Base-by-base conservation (phyloP, 192 early-diverging fungal genomes). In the Powellomyces hirtus region DNA sequence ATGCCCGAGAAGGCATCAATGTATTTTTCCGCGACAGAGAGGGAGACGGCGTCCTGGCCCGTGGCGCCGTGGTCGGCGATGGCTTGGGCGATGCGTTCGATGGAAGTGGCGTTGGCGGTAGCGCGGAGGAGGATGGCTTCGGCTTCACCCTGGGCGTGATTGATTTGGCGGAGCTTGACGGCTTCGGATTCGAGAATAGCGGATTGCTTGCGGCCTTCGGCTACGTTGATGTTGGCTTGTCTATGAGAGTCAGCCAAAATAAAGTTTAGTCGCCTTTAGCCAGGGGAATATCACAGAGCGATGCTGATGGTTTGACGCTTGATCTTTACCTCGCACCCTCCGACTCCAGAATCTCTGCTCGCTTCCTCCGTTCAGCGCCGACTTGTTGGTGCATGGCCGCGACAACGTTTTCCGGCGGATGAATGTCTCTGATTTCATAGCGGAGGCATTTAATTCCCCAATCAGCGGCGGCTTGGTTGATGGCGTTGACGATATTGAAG, bases 331-430 rank as follows among this genome's bases (percentile, higher is more conserved):
- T 66, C 6, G 70, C 61, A 42, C 83, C 83, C 75, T 85, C 83
- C 53, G 74, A 77, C 46, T 85, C 83, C 13, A 85, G 49, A 82
- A 98, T 98, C 79, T 96, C 93, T 33, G 96, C 96, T 31, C 96
- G 83, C 79, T 98, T 98, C 66, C 88, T 89, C 59, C 96, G 88
- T 77, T 98, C 96, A 0, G 95, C 95, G 45, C 92, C 93, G 14
- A 98, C 96, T 70, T 96, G 94, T 76, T 94, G 92, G 72, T 98
- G 96, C 96, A 98, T 98, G 44, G 91, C 89, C 64, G 90, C 86
- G 0, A 98, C 94, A 13, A 98, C 96, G 71, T 94, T 95, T 45
- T 81, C 84, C 2, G 96, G 95, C 61, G 95, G 95, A 73, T 96
- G 94, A 59, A 97, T 96, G 69, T 97, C 94, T 64, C 93, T 84